Conservation (phyloP, 2,329 filamentous ascomycete genomes). For the Fusarium incarnatum region DNA sequence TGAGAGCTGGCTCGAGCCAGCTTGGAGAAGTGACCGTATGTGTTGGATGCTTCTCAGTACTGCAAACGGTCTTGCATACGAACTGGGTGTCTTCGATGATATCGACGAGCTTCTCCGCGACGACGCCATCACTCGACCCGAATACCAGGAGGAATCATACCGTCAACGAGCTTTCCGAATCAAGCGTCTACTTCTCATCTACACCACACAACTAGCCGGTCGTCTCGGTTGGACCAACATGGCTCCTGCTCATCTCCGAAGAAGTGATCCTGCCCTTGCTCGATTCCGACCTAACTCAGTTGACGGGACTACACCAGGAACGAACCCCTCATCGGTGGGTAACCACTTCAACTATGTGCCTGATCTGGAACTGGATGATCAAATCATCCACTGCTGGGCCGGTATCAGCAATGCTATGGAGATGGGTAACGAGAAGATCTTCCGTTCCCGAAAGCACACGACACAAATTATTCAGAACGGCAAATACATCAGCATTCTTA, state of each 20-base stretch:
- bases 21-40: slow-evolving; percentile 94
- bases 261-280: slow-evolving; percentile 67
- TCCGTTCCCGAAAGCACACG: slow-evolving; percentile 87
- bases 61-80: slow-evolving; percentile 88
- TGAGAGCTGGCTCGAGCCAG: slow-evolving; percentile 95
- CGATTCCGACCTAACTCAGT: slow-evolving; percentile 62
- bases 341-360: slow-evolving; percentile 74
- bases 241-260: slow-evolving; percentile 77
- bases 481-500: slow-evolving; percentile 82
- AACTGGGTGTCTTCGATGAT: slow-evolving; percentile 94
- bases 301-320: slow-evolving; percentile 71
- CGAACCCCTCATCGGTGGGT: slow-evolving; percentile 66
- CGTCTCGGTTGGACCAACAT: slow-evolving; percentile 93
- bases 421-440: slow-evolving; percentile 87
- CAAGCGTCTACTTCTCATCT: slow-evolving; percentile 87
- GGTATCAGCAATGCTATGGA: slow-evolving; percentile 95
- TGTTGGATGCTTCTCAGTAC: slow-evolving; percentile 98
- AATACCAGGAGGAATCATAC: slow-evolving; percentile 81
- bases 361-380: slow-evolving; percentile 73
- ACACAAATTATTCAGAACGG: slow-evolving; percentile 89
- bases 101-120: slow-evolving; percentile 77
- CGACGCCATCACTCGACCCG: slow-evolving; percentile 68
- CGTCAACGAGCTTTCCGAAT: slow-evolving; percentile 83
- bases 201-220: slow-evolving; percentile 93
- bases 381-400: slow-evolving; percentile 89